Conservation (phyloP, 345 rosid genomes). For the Rhodamnia rubescens region DNA sequence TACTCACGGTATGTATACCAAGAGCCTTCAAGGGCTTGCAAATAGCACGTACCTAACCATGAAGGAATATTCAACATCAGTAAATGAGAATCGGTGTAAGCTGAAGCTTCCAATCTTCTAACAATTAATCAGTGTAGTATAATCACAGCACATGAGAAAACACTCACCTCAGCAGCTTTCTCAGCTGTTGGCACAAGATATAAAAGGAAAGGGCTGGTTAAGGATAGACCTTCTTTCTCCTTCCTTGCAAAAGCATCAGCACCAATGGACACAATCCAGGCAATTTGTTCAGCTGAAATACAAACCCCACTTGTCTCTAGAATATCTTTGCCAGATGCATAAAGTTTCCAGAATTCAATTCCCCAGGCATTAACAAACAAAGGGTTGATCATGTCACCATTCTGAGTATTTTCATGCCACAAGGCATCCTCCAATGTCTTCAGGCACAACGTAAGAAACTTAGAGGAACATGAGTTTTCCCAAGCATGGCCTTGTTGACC, state of each 20-base stretch:
- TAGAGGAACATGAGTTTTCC: slow-evolving; percentile 32
- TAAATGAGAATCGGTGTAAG: not conserved
- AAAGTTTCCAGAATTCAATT: slow-evolving; percentile 66
- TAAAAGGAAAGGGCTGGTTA: slow-evolving; percentile 56
- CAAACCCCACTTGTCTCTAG: slow-evolving; percentile 56
- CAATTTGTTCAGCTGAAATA: slow-evolving; percentile 51
- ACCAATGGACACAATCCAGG: slow-evolving; percentile 74
- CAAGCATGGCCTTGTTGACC: not conserved
- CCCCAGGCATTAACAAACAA: slow-evolving; percentile 70
- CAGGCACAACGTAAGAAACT: slow-evolving; percentile 53
- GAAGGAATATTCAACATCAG: not conserved
- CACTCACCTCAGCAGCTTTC: slow-evolving; percentile 61
- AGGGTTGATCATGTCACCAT: slow-evolving; percentile 20
- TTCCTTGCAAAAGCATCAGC: slow-evolving; percentile 61
- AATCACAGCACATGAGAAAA: not conserved
- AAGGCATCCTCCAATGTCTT: slow-evolving; percentile 44
- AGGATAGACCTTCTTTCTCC: slow-evolving; percentile 45
- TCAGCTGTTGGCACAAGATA: slow-evolving; percentile 74
- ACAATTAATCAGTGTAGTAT: not conserved
- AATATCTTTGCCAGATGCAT: slow-evolving; percentile 39
- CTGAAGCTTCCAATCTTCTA: not conserved
- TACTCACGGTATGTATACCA: slow-evolving; percentile 82
- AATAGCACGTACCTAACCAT: slow-evolving; percentile 52
- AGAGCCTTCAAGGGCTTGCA: slow-evolving; percentile 77
- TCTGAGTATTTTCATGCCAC: slow-evolving; percentile 15